phyloP scores from a whole-genome alignment of 805 yeast species.

The Limtongia smithiae region DNA sequence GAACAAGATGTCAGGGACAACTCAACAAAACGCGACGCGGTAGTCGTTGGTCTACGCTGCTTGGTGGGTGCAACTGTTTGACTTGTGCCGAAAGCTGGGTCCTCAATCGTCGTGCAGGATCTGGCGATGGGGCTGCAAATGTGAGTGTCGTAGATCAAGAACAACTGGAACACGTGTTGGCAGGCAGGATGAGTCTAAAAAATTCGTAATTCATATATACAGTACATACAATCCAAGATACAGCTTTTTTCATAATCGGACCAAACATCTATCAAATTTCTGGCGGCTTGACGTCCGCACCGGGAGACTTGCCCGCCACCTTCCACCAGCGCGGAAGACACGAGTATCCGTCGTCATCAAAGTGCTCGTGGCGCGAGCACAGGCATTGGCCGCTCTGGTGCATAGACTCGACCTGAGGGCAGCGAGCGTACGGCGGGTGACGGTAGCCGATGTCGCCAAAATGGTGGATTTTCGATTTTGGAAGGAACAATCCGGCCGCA shows the following conservation, averaged over 20 bases:
- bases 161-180: too few species aligned
- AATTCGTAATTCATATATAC: too few species aligned
- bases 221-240: not conserved
- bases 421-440: conserved; percentile 27
- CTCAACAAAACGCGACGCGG: conserved; percentile 1
- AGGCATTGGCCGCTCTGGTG: conserved; percentile 26
- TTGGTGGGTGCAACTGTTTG: not conserved
- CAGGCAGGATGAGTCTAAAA: too few species aligned
- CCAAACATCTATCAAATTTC: too few species aligned
- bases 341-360: conserved; percentile 28
- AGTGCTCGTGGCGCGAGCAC: conserved; percentile 23
- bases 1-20: conserved; percentile 2
- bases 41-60: conserved; percentile 1
- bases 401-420: conserved; percentile 27
- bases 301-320: conserved; percentile 23
- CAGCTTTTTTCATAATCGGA: not conserved
- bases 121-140: too few species aligned
- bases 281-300: conserved; percentile 16
- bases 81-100: too few species aligned
- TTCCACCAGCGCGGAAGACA: conserved; percentile 30
- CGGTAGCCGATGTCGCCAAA: conserved; percentile 70
- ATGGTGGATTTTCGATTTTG: conserved; percentile 58
- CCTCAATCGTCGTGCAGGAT: too few species aligned
- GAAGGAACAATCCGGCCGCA: conserved; percentile 61
- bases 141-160: too few species aligned